Evolutionary conservation across 164 flowering plant genomes (phyloP), one percentile per base, ranked within the genome.

Genomic region (Aristolochia californica): DNA sequence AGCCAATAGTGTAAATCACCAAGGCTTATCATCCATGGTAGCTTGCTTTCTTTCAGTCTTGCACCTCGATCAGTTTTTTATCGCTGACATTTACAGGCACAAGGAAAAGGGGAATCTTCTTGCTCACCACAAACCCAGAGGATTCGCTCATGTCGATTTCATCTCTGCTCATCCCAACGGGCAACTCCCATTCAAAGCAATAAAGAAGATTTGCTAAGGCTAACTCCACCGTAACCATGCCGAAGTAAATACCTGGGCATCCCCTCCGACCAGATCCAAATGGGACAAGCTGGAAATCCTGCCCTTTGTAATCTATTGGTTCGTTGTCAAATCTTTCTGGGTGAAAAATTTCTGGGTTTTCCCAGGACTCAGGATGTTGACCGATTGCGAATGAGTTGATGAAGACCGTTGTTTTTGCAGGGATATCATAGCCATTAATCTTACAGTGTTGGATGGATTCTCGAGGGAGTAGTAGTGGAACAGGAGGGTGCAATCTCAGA

Each of bases 21-120:
- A n/a, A n/a, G n/a, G n/a, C n/a, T n/a, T n/a, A n/a, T n/a, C n/a
- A n/a, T n/a, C n/a, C n/a, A n/a, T n/a, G n/a, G n/a, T n/a, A n/a
- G n/a, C n/a, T n/a, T n/a, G n/a, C n/a, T n/a, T n/a, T n/a, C n/a
- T n/a, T n/a, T n/a, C n/a, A n/a, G n/a, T n/a, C n/a, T n/a, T n/a
- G n/a, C n/a, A n/a, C n/a, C n/a, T n/a, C n/a, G n/a, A n/a, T n/a
- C 13, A 72, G 79, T 49, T 51, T 21, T 8, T 4, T 47, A 47
- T 47, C 22, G 13, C 22, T 12, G 1, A 20, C 50, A 4, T 17
- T 5, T 47, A 47, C 1, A 17, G 50, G 50, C 27, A 56, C 58
- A 40, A 56, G 45, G 12, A 4, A 7, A 22, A 56, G 58, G 20
- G 58, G 47, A 56, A 4, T 21, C 22, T 40, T 56, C 58, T 56